phyloP scores from a whole-genome alignment of 768 basidiomycete genomes.

The Tylopilus plumbeoviolaceoides region DNA sequence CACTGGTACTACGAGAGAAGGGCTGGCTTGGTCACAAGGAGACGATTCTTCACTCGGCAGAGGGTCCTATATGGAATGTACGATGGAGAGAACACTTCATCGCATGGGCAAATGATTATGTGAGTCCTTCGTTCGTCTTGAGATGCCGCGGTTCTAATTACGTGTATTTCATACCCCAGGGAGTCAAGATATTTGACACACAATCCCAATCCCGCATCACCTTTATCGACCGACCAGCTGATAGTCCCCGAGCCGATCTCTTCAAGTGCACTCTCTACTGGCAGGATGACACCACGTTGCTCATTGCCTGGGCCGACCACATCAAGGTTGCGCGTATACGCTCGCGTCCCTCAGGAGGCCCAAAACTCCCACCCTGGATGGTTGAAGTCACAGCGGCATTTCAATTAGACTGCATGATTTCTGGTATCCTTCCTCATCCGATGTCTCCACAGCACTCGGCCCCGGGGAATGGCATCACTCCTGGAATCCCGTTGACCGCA shows the following conservation, averaged over 20 bases:
- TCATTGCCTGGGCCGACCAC: conserved; percentile 91
- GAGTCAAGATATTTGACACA: conserved; percentile 92
- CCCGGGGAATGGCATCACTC: conserved; percentile 13
- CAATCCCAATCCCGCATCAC: conserved; percentile 72
- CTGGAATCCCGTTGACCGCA: conserved; percentile 47
- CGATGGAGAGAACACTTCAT: conserved; percentile 84
- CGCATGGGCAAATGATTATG: conserved; percentile 94
- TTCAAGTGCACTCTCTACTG: conserved; percentile 91
- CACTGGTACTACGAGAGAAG: conserved; percentile 84
- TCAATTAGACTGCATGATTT: conserved; percentile 92
- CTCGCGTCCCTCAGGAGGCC: conserved; percentile 46
- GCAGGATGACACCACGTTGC: conserved; percentile 87
- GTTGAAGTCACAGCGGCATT: conserved; percentile 92
- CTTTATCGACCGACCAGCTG: conserved; percentile 76
- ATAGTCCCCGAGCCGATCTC: conserved; percentile 88
- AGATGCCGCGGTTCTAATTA: neutral
- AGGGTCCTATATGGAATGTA: conserved; percentile 93
- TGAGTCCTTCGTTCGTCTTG: conserved; percentile 34
- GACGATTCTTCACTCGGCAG: conserved; percentile 72
- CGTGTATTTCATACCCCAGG: conserved; percentile 41
- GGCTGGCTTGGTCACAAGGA: conserved; percentile 97
- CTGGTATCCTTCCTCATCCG: conserved; percentile 82
- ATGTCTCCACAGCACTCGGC: conserved; percentile 29
- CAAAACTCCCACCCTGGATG: conserved; percentile 53
- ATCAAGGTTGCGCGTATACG: conserved; percentile 88